These are phyloP conservation scores for Eragrostis tef DNA, from an alignment of 202 grass and related monocot species.

Conservation along the genomic window DNA sequence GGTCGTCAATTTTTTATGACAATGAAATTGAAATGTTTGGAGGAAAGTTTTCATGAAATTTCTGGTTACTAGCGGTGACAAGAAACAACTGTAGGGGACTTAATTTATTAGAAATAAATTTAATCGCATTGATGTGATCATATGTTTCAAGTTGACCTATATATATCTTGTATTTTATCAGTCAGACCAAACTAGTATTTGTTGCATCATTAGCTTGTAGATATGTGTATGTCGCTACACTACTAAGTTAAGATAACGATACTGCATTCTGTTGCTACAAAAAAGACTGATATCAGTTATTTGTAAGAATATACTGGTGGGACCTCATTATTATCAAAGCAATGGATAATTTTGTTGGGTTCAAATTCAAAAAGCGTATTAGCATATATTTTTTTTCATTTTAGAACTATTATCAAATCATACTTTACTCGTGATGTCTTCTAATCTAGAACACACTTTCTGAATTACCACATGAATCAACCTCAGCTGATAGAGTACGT, in stretches of 20 bases:
- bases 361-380: not conserved
- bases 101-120: not conserved
- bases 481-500: not conserved
- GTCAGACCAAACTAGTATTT: not conserved
- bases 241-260: not conserved
- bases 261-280: not conserved
- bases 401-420: not conserved
- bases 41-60: not conserved
- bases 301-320: not conserved
- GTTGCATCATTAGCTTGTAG: not conserved
- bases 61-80: not conserved
- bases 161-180: conserved; percentile 13
- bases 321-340: not conserved
- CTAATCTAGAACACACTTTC: not conserved
- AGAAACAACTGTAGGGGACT: not conserved
- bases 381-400: not conserved
- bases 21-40: not conserved
- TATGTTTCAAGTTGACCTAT: not conserved
- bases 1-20: not conserved
- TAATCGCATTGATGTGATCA: not conserved
- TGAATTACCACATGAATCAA: not conserved
- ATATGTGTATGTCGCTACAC: not conserved
- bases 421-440: not conserved
- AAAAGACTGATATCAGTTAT: conserved; percentile 2
- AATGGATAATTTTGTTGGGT: not conserved